Percentiles rank a stretch among this genome's conserved stretches.
Evolutionary conservation across 495 filamentous ascomycete species (phyloP).

Genomic region (Penicillium roqueforti): DNA sequence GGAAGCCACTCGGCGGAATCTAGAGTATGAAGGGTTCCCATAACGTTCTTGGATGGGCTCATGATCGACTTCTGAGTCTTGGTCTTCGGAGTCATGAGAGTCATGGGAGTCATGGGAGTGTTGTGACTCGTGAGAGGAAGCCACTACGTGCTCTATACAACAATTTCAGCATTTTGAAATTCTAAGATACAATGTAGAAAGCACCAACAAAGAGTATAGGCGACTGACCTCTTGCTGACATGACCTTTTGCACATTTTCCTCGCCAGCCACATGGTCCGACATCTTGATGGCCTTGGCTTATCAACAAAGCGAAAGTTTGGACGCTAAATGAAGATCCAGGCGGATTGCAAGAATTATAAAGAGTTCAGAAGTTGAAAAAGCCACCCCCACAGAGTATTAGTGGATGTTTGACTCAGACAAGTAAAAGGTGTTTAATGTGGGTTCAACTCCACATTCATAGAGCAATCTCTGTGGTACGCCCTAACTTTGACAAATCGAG

Average conservation of each 20-base stretch:
- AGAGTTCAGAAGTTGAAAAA: conserved; percentile 10
- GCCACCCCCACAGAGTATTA: conserved; percentile 8
- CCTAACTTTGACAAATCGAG: conserved; percentile 9
- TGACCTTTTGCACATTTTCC: conserved; percentile 24
- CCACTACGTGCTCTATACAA: conserved; percentile 13
- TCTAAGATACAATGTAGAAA: background rate
- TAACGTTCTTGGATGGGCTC: conserved; percentile 32
- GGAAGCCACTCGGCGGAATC: conserved; percentile 31
- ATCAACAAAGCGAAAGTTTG: conserved; percentile 1
- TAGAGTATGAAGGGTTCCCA: conserved; percentile 26
- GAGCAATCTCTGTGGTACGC: conserved; percentile 15
- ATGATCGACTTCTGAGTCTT: conserved; percentile 22
- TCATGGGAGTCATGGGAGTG: conserved; percentile 8
- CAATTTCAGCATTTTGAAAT: background rate
- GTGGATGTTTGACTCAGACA: conserved; percentile 9
- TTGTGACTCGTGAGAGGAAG: conserved; percentile 17
- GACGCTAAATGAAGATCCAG: conserved; percentile 6
- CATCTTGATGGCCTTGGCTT: conserved; percentile 12
- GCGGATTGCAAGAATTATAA: conserved; percentile 10
- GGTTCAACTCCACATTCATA: conserved; percentile 14
- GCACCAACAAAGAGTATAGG: background rate
- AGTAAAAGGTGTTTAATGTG: conserved; percentile 15
- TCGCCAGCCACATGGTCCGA: conserved; percentile 18
- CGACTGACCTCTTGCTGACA: conserved; percentile 22
- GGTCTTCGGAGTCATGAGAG: conserved; percentile 14